Percentiles rank a stretch among this genome's conserved stretches.
These are phyloP conservation scores for Aspergillus taichungensis DNA, from an alignment of 495 filamentous ascomycete species.

Conservation along the genomic window DNA sequence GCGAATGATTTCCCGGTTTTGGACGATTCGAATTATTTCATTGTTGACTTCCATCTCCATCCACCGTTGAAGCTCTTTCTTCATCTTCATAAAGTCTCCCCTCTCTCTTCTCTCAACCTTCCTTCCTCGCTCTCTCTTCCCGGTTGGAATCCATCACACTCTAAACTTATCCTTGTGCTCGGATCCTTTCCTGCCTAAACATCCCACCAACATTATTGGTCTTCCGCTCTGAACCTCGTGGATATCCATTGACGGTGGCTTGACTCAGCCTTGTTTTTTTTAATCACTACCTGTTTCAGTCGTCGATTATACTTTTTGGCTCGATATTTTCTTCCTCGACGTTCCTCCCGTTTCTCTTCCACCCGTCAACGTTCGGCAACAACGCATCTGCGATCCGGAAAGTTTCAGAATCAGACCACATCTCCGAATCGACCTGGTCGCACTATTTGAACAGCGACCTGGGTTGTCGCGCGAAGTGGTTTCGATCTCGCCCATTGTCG, in stretches of 20 bases:
- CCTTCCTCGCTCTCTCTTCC: background rate
- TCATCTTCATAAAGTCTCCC: constrained; percentile 2
- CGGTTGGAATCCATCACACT: background rate
- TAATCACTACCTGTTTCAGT: no score
- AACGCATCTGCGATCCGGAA: no score
- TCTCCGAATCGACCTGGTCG: no score
- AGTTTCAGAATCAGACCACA: no score
- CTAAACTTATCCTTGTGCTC: background rate
- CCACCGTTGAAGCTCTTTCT: background rate
- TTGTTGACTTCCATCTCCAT: background rate
- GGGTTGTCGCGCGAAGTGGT: no score
- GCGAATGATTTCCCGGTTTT: background rate
- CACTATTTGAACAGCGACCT: no score
- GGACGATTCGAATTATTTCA: no score
- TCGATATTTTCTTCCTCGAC: background rate
- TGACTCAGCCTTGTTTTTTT: constrained; percentile 1
- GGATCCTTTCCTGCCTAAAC: constrained; percentile 10
- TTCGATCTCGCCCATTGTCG: no score
- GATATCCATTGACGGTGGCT: background rate
- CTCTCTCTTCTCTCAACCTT: background rate
- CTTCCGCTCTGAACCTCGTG: background rate
- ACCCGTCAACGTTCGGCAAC: no score
- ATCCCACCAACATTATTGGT: background rate
- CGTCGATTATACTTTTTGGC: background rate
- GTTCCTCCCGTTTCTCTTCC: no score